These are phyloP conservation scores for Colletotrichum cuscutae DNA, from an alignment of 2,329 filamentous ascomycete species.

Conservation along the genomic window DNA sequence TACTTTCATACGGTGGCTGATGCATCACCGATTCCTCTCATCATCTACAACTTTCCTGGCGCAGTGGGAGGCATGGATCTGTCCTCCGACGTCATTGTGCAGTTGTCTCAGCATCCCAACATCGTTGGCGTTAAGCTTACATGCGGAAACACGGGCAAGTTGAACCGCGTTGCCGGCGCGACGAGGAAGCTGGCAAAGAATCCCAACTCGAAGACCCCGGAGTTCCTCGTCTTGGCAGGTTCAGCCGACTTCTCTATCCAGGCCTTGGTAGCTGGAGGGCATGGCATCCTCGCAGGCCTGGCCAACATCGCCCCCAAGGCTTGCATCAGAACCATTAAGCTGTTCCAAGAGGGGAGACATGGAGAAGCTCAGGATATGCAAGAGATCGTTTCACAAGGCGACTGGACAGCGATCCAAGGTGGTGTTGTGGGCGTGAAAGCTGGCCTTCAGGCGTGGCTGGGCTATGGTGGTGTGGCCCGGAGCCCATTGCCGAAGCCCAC, in stretches of 20 bases:
- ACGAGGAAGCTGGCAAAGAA: constrained; percentile 56
- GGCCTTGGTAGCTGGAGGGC: constrained; percentile 73
- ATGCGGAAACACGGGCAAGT: constrained; percentile 76
- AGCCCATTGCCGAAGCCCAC: constrained; percentile 64
- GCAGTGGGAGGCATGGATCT: constrained; percentile 72
- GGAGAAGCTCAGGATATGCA: constrained; percentile 62
- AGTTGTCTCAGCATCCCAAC: constrained; percentile 69
- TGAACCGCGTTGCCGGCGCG: constrained; percentile 70
- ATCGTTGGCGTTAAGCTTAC: constrained; percentile 77
- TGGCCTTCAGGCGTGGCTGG: constrained; percentile 72
- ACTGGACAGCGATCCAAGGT: constrained; percentile 78
- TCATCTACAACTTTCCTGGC: constrained; percentile 78
- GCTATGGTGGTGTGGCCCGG: constrained; percentile 68
- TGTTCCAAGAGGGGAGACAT: constrained; percentile 67
- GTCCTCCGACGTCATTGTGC: constrained; percentile 70
- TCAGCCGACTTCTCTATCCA: constrained; percentile 79
- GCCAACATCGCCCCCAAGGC: constrained; percentile 77
- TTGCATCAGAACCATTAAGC: constrained; percentile 69
- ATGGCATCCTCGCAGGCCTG: constrained; percentile 77
- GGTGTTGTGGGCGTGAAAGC: constrained; percentile 79
- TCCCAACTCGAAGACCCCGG: constrained; percentile 47
- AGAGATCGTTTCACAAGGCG: constrained; percentile 72
- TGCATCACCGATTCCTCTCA: constrained; percentile 70
- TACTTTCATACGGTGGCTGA: constrained; percentile 76
- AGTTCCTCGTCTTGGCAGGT: constrained; percentile 77